These are phyloP conservation scores for Eucalyptus viminalis DNA, from an alignment of 345 rosid genomes.

Conservation along the genomic window DNA sequence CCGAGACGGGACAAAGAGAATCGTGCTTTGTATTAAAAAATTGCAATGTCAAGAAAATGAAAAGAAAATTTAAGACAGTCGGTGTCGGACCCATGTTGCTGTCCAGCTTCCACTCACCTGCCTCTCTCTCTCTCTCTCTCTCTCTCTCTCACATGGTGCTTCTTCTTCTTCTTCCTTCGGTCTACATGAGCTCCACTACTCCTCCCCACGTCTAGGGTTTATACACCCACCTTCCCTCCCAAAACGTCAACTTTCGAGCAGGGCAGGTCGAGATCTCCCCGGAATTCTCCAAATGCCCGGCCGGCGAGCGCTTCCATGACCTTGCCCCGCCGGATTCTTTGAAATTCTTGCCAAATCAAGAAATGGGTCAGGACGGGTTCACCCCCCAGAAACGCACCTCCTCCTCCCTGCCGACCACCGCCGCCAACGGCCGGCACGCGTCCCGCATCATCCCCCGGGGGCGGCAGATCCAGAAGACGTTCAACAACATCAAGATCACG, in stretches of 20 bases:
- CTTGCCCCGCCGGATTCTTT: not conserved
- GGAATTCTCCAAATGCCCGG: not conserved
- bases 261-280: not conserved
- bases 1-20: not conserved
- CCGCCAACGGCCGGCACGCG: constrained; percentile 31
- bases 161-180: not conserved
- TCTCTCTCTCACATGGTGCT: not conserved
- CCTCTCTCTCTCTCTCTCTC: not conserved
- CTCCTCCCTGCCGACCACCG: constrained; percentile 25
- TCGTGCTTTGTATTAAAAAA: not conserved
- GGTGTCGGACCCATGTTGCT: not conserved
- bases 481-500: constrained; percentile 86
- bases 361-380: constrained; percentile 52
- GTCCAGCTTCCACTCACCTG: not conserved
- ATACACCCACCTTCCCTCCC: not conserved
- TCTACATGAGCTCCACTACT: not conserved
- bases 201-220: not conserved
- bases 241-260: not conserved
- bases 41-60: not conserved
- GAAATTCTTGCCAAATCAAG: not conserved
- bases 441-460: constrained; percentile 40
- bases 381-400: constrained; percentile 56
- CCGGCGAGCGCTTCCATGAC: not conserved
- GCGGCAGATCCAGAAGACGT: constrained; percentile 79
- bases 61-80: not conserved